Evolutionary conservation across 768 basidiomycete genomes (phyloP).

Genomic region (Trametes meyenii): DNA sequence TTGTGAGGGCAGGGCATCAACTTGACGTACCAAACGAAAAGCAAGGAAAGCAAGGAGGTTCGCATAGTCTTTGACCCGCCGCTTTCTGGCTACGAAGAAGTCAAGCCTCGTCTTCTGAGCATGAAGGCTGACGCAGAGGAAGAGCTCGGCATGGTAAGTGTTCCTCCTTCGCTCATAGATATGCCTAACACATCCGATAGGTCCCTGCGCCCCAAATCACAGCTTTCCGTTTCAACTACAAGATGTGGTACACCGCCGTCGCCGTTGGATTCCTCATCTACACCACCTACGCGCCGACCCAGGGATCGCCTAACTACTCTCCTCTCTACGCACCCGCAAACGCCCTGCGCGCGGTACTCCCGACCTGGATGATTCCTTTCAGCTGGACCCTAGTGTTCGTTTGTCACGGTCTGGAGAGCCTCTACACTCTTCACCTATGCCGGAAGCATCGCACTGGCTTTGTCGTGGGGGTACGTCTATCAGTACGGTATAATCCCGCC

Average conservation of each 20-base stretch:
- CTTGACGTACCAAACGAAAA: constrained; percentile 61
- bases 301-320: constrained; percentile 22
- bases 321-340: constrained; percentile 28
- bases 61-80: constrained; percentile 70
- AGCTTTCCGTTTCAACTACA: constrained; percentile 51
- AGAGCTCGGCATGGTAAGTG: constrained; percentile 73
- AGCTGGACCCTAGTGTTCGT: constrained; percentile 38
- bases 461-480: constrained; percentile 39
- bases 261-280: constrained; percentile 39
- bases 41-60: constrained; percentile 47
- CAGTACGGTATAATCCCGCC: background rate
- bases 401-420: constrained; percentile 48
- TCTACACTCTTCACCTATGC: constrained; percentile 53
- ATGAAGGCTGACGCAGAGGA: constrained; percentile 86
- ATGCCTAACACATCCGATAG: constrained; percentile 37
- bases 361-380: constrained; percentile 31
- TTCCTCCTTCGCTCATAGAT: background rate
- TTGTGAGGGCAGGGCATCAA: constrained; percentile 61
- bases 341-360: constrained; percentile 19
- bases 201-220: constrained; percentile 64
- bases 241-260: constrained; percentile 30
- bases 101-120: constrained; percentile 74
- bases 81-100: constrained; percentile 74
- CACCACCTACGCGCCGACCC: constrained; percentile 33
- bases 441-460: constrained; percentile 53